Evolutionary conservation across 169 alveolate genomes (phyloP), one percentile per base, ranked within the genome.

Genomic region (Plasmodium cynomolgi): DNA sequence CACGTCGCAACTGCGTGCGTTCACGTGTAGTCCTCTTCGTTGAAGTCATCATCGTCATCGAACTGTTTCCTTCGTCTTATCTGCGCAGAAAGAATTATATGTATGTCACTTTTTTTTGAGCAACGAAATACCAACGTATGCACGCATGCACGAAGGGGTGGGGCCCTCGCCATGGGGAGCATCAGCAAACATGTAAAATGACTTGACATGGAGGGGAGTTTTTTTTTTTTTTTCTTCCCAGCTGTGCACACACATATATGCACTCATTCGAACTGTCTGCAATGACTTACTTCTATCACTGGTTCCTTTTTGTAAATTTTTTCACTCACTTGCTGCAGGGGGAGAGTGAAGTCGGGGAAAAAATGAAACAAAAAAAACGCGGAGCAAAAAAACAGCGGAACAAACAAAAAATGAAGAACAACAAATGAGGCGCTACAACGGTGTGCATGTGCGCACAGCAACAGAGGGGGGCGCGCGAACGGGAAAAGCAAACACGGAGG

Each of bases 31-130:
- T 90, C 94, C 26, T 90, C 94, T 37, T 90, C 94, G 31, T 90
- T 90, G 75, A 90, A 90, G 83, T 90, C 94, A 54, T 90, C 94
- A 20, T 90, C 94, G 56, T 90, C 94, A 81, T 90, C 94, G 50
- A 90, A 90, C 81, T 90, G 94, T 74, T 90, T 90, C 37, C 91
- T 90, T 81, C 94, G 82, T 71, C 91, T 90, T n/a, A 90, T 90
- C 94, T 90, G 62, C 15, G 37, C 71, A 80, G n/a, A 58, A 34
- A n/a, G 29, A 26, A 31, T 41, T 37, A 33, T 37, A 33, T 77
- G 62, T 41, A 41, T 77, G 33, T 77, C 50, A 33, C 62, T 31
- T 37, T 37, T 41, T 77, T 34, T 77, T 77, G 50, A 31, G 62
- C 37, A 41, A 77, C 37, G 33, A n/a, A 34, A n/a, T 39, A 34